Evolutionary conservation across 495 filamentous ascomycete genomes (phyloP), one percentile per base, ranked within the genome.

Genomic region (Penicillium verhagenii): DNA sequence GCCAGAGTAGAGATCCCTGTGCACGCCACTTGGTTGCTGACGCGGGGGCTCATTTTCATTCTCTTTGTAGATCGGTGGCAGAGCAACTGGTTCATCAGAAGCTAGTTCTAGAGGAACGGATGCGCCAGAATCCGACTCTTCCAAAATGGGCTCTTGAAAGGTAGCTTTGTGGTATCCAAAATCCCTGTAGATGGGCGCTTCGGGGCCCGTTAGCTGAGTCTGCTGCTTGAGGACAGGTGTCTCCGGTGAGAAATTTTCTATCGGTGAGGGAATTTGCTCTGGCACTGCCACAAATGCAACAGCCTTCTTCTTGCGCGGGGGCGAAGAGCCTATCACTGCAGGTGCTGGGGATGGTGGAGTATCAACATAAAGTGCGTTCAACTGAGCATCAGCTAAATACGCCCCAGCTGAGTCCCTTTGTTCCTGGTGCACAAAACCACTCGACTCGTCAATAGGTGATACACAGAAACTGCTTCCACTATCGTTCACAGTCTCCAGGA

Each of bases 1-100:
- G 6, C 74, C 75, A 1, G 80, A 78, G 53, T 72, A 79, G 37
- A 72, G 70, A 65, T 82, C 76, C 79, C 76, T 79, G 56, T 66
- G 64, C 4, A 75, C 74, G 16, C 33, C 14, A 16, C 33, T 35
- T 43, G 53, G 37, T 40, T 61, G 13, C 18, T 35, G 5, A 13
- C 11, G 21, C n/a, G 6, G 3, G 37, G 13, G 33, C 39, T 14
- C 26, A n/a, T n/a, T n/a, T n/a, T n/a, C n/a, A n/a, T n/a, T n/a
- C 18, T 25, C 4, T 44, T 28, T 13, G 56, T 25, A 52, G 39
- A 45, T 64, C 56, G 24, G 47, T 39, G 45, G 19, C 19, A 13
- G 50, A 31, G 3, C 31, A 45, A 16, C 13, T 8, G 2, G n/a
- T 14, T 38, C 55, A 14, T 29, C 26, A 9, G 26, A 28, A 28